A percentile compares a stretch with the other conserved stretches of the same genome.
Conservation (phyloP, 495 filamentous ascomycete species). For the Talaromyces trachyspermus region DNA sequence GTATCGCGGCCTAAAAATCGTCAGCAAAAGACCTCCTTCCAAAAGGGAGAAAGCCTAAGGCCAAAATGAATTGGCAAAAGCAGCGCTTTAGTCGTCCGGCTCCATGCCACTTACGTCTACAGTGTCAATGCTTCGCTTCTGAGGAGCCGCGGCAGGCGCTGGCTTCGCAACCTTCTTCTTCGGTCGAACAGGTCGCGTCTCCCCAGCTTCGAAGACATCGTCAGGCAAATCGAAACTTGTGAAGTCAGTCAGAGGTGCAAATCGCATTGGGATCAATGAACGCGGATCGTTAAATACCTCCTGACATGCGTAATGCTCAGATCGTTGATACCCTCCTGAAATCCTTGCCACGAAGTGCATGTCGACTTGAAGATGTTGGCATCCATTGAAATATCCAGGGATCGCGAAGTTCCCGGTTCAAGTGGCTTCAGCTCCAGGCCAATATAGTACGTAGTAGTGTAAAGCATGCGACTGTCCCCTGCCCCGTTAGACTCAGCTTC, state of each 20-base stretch:
- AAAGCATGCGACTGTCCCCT: constrained; percentile 46
- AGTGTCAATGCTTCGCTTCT: constrained; percentile 38
- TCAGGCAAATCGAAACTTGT: constrained; percentile 74
- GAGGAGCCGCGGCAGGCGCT: constrained; percentile 18
- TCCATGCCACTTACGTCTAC: constrained; percentile 38
- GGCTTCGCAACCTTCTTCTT: constrained; percentile 54
- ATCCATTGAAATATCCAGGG: constrained; percentile 60
- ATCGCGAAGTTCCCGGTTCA: constrained; percentile 38
- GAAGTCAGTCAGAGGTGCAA: constrained; percentile 14
- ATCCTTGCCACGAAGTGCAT: constrained; percentile 60
- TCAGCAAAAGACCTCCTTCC: constrained; percentile 32
- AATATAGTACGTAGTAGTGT: constrained; percentile 84
- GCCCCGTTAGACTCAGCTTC: constrained; percentile 28
- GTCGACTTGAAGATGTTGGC: constrained; percentile 66
- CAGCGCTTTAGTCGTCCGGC: constrained; percentile 16
- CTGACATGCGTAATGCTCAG: constrained; percentile 66
- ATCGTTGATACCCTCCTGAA: constrained; percentile 55
- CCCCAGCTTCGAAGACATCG: constrained; percentile 81
- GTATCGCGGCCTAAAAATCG: constrained; percentile 23
- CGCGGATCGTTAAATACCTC: constrained; percentile 48
- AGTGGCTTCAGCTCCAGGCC: constrained; percentile 57
- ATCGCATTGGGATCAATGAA: background rate
- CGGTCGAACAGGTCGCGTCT: constrained; percentile 58
- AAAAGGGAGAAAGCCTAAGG: constrained; percentile 16
- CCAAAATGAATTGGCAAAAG: constrained; percentile 15